A percentile compares a stretch with the other conserved stretches of the same genome.
Conservation (phyloP, 345 rosid genomes). For the Eucalyptus coolabah region DNA sequence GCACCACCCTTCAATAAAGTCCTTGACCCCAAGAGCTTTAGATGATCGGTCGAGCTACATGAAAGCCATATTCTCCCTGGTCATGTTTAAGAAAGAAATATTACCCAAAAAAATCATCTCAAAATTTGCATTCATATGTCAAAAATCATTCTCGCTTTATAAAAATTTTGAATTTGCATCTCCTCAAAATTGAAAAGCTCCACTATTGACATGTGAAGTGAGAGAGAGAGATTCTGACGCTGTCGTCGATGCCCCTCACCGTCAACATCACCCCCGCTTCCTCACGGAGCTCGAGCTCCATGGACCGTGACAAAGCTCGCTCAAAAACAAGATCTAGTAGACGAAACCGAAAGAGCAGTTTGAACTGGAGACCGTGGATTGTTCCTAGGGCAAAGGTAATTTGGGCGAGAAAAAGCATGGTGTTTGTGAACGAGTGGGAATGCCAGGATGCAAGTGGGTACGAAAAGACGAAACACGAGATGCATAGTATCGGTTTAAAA, state of each 20-base stretch:
- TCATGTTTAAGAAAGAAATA: not conserved
- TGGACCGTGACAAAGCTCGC: too few species aligned
- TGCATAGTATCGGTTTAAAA: accelerated
- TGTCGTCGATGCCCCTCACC: not conserved
- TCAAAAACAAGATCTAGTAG: not conserved
- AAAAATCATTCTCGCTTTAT: not conserved
- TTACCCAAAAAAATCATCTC: not conserved
- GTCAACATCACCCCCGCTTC: not conserved
- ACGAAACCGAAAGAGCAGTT: not conserved
- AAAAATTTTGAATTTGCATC: not conserved
- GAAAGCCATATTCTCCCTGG: not conserved
- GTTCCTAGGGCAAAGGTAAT: not conserved
- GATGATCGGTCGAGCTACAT: not conserved
- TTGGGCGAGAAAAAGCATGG: not conserved
- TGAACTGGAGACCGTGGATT: not conserved
- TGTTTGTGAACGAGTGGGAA: not conserved
- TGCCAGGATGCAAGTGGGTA: not conserved
- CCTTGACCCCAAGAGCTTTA: not conserved
- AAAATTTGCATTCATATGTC: not conserved
- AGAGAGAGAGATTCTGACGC: not conserved
- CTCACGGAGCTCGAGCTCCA: not conserved
- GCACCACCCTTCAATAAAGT: not conserved
- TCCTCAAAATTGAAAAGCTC: not conserved
- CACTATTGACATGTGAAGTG: not conserved
- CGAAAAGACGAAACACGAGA: not conserved